Conservation (phyloP, 306 rosid genomes). For the Begonia loranthoides region DNA sequence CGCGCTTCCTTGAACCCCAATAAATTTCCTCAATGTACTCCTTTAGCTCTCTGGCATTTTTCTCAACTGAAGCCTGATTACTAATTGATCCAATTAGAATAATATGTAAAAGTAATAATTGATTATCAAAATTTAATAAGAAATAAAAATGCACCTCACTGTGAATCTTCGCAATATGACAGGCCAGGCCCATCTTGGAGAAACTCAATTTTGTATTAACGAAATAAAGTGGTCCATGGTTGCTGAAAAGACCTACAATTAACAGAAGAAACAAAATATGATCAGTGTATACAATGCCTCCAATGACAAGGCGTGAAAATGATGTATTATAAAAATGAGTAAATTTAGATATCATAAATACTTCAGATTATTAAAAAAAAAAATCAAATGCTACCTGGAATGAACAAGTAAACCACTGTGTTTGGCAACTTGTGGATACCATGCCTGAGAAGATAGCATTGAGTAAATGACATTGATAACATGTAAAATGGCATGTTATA, state of each 20-base stretch:
- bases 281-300: not conserved
- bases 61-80: conserved; percentile 83
- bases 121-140: not conserved
- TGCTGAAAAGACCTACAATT: conserved; percentile 85
- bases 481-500: not conserved
- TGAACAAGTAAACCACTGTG: conserved; percentile 77
- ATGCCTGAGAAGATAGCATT: conserved; percentile 47
- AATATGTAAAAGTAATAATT: not conserved
- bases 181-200: conserved; percentile 86
- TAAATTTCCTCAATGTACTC: conserved; percentile 91
- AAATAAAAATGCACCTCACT: conserved; percentile 55
- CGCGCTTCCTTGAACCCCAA: conserved; percentile 89
- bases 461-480: conserved; percentile 2
- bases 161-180: conserved; percentile 97
- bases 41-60: conserved; percentile 86
- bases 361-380: conserved; percentile 1
- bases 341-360: not conserved
- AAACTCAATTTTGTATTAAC: conserved; percentile 62
- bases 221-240: conserved; percentile 94
- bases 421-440: conserved; percentile 87
- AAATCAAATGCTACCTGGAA: conserved; percentile 57
- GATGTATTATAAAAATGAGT: not conserved
- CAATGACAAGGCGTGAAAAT: not conserved
- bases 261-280: no score
- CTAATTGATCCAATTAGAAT: conserved; percentile 16